Evolutionary conservation across 208 protist genomes (phyloP).

Genomic region (Leptomonas seymouri): DNA sequence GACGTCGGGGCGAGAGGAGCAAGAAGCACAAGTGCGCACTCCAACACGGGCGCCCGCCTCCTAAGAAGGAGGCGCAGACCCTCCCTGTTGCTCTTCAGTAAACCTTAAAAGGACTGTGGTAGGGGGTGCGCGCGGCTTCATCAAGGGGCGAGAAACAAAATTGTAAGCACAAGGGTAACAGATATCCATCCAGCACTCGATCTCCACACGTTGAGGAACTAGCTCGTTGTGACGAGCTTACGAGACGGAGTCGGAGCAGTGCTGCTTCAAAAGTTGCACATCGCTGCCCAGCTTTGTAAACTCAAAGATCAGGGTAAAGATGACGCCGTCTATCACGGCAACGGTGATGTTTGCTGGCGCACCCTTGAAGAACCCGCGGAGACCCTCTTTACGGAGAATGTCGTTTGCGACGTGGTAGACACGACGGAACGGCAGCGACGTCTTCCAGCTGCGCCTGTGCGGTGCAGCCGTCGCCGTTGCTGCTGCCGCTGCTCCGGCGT

Average conservation of each 20-base stretch:
- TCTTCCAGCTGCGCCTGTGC: slow-evolving; percentile 18
- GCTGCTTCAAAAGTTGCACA: slow-evolving; percentile 52
- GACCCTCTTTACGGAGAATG: slow-evolving; percentile 59
- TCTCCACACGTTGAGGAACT: too few relatives aligned
- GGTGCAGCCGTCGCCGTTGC: neutral
- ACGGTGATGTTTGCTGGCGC: slow-evolving; percentile 69
- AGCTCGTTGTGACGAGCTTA: too few relatives aligned
- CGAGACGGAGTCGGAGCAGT: slow-evolving; percentile 7
- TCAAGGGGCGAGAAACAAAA: slow-evolving; percentile 6
- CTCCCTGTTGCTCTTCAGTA: too few relatives aligned
- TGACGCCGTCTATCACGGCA: slow-evolving; percentile 75
- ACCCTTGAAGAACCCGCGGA: slow-evolving; percentile 83
- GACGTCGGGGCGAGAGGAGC: too few relatives aligned
- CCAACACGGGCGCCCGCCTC: too few relatives aligned
- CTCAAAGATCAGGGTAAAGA: slow-evolving; percentile 87
- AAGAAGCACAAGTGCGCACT: too few relatives aligned
- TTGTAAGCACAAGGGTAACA: slow-evolving; percentile 7
- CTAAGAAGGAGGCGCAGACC: too few relatives aligned
- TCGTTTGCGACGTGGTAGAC: slow-evolving; percentile 48
- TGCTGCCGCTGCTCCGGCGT: neutral
- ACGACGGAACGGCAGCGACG: slow-evolving; percentile 30
- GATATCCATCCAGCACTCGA: too few relatives aligned
- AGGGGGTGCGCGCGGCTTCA: neutral
- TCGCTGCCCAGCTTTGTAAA: slow-evolving; percentile 88
- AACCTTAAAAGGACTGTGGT: too few relatives aligned